Evolutionary conservation across 1,284 basidiomycete species (phyloP), one percentile per base, ranked within the genome.

Genomic region (Pseudozyma flocculosa): DNA sequence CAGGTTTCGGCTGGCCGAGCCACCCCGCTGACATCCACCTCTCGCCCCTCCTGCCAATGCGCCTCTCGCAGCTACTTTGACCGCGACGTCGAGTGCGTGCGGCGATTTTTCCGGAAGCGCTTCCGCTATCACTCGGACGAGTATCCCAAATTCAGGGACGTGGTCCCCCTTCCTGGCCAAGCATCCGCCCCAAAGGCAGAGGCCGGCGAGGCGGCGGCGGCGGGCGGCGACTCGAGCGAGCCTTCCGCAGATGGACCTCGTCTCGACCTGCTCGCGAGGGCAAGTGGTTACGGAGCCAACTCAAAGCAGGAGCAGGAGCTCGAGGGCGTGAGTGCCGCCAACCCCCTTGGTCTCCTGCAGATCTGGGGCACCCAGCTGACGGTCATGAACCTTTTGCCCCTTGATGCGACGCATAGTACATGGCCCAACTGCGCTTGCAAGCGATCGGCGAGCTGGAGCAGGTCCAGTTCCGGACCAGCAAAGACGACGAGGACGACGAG

Each of bases 21-120:
- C n/a, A n/a, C n/a, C n/a, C n/a, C n/a, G n/a, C n/a, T n/a, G n/a
- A n/a, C n/a, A n/a, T n/a, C n/a, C n/a, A n/a, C n/a, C n/a, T n/a
- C n/a, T n/a, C n/a, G n/a, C n/a, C n/a, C n/a, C n/a, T 29, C 41
- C 23, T 23, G 36, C 36, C 39, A 30, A 29, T 29, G 21, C 36
- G 13, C 24, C 29, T 18, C 38, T 59, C 2, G 26, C 71, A 94
- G 92, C 88, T 98, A 95, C 81, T 99, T 99, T 80, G 92, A 96
- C 75, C 87, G 95, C 32, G 95, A 99, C 78, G 95, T 99, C 15
- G 88, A 94, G 58, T 96, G 95, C 78, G 92, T 99, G 63, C 85
- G 91, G 40, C 87, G 85, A 11, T 99, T 97, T 81, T 98, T 99
- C 84, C 84, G 83, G 63, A 85, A 91, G 60, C 82, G 93, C 21